Conservation (phyloP, 2,329 filamentous ascomycete species). For the Canariomyces notabilis region DNA sequence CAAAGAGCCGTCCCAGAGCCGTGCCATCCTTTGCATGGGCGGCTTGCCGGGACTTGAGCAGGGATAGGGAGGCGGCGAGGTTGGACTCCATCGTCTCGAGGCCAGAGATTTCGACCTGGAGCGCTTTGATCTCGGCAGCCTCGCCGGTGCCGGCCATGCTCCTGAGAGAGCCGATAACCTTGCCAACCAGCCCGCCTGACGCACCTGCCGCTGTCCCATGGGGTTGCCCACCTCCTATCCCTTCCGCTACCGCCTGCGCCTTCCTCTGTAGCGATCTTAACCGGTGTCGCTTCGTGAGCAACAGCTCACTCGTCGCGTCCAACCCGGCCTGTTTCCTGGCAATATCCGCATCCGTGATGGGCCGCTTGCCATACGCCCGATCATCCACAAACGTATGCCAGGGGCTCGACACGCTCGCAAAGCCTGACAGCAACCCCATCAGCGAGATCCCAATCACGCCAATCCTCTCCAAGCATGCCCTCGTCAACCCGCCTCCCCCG, state of each 20-base stretch:
- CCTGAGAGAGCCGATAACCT: constrained; percentile 59
- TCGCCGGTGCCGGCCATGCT: constrained; percentile 59
- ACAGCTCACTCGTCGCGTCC: constrained; percentile 74
- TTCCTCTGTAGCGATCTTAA: constrained; percentile 67
- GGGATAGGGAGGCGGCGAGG: constrained; percentile 59
- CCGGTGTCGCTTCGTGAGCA: constrained; percentile 67
- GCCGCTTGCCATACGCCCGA: constrained; percentile 43
- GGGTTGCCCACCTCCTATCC: constrained; percentile 18
- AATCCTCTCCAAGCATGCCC: constrained; percentile 61
- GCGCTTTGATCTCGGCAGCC: constrained; percentile 51
- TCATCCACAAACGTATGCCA: constrained; percentile 76
- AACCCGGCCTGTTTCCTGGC: constrained; percentile 73
- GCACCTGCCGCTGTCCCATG: constrained; percentile 7
- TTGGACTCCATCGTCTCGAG: constrained; percentile 74
- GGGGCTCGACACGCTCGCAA: constrained; percentile 79
- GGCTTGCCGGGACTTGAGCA: constrained; percentile 58
- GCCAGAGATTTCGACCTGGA: constrained; percentile 73
- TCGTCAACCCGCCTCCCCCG: constrained; percentile 36
- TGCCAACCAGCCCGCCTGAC: constrained; percentile 61
- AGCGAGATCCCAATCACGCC: constrained; percentile 80
- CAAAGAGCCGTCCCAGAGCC: constrained; percentile 57
- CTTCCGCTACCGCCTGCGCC: constrained; percentile 29
- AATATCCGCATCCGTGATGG: constrained; percentile 69
- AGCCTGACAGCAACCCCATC: constrained; percentile 84
- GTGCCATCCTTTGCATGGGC: constrained; percentile 65